Conservation (phyloP, 495 filamentous ascomycete genomes). For the Penicillium roqueforti region DNA sequence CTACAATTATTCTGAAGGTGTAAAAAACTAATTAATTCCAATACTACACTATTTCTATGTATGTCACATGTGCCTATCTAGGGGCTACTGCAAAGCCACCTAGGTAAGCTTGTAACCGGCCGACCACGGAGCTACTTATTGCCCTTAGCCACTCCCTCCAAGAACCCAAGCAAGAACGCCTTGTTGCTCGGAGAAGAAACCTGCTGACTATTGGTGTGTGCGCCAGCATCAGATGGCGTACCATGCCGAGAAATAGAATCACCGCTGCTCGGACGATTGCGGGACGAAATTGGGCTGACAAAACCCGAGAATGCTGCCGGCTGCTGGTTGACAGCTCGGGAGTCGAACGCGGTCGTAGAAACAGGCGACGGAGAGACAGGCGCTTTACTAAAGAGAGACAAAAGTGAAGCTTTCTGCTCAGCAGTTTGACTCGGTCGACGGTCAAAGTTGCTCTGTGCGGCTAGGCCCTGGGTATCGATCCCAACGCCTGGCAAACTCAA, state of each 20-base stretch:
- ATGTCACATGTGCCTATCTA: neutral
- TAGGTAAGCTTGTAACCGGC: neutral
- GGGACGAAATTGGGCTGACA: conserved; percentile 47
- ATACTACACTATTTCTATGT: conserved; percentile 1
- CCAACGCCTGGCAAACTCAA: conserved; percentile 11
- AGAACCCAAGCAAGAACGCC: conserved; percentile 73
- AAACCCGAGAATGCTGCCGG: conserved; percentile 27
- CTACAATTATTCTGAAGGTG: too few relatives aligned
- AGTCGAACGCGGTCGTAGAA: conserved; percentile 21
- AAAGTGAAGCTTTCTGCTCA: conserved; percentile 63
- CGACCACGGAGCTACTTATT: conserved; percentile 25
- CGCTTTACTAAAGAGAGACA: conserved; percentile 69
- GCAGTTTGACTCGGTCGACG: conserved; percentile 46
- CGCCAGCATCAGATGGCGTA: conserved; percentile 40
- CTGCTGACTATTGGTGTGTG: conserved; percentile 36
- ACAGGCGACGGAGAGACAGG: conserved; percentile 24
- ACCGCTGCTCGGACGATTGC: conserved; percentile 31
- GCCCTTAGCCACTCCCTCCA: conserved; percentile 57
- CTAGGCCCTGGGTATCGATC: conserved; percentile 4
- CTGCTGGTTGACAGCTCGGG: conserved; percentile 19
- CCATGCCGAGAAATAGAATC: conserved; percentile 40
- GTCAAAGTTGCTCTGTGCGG: conserved; percentile 23
- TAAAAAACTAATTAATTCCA: neutral
- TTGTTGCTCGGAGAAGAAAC: conserved; percentile 66
- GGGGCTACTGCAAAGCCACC: neutral